Evolutionary conservation across 495 filamentous ascomycete genomes (phyloP).

Genomic region (Sporormia fimetaria): DNA sequence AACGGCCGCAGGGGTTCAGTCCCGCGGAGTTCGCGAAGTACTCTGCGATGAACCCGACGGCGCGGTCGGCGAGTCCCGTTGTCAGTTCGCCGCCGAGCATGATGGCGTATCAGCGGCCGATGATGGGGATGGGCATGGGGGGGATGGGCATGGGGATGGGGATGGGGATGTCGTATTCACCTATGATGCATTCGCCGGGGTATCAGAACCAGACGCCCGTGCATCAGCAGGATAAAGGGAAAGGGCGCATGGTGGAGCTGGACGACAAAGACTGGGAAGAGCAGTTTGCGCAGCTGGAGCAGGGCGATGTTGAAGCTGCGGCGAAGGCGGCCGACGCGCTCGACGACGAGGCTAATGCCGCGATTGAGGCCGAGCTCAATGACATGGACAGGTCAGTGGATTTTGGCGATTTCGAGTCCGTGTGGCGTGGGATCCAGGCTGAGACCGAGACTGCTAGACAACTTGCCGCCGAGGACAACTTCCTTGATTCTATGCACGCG

Average conservation of each 20-base stretch:
- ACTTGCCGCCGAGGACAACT: constrained; percentile 52
- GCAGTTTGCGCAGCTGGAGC: constrained; percentile 83
- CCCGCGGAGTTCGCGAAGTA: constrained; percentile 80
- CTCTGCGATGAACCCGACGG: constrained; percentile 55
- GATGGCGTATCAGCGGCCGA: constrained; percentile 47
- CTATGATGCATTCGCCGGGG: constrained; percentile 28
- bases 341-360: constrained; percentile 61
- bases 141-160: constrained; percentile 38
- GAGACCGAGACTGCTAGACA: constrained; percentile 63
- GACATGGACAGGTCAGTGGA: constrained; percentile 77
- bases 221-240: constrained; percentile 64
- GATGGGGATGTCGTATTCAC: too few relatives aligned
- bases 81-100: constrained; percentile 40
- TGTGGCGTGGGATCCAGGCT: constrained; percentile 79
- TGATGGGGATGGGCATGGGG: constrained; percentile 31
- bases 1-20: constrained; percentile 50
- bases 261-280: constrained; percentile 92
- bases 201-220: constrained; percentile 42
- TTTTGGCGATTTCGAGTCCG: constrained; percentile 76
- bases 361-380: constrained; percentile 82
- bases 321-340: constrained; percentile 37
- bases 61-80: constrained; percentile 46
- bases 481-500: constrained; percentile 46
- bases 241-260: constrained; percentile 81
- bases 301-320: constrained; percentile 48